phyloP scores from a whole-genome alignment of 2,329 filamentous ascomycete genomes.

The Aureobasidium sp. region DNA sequence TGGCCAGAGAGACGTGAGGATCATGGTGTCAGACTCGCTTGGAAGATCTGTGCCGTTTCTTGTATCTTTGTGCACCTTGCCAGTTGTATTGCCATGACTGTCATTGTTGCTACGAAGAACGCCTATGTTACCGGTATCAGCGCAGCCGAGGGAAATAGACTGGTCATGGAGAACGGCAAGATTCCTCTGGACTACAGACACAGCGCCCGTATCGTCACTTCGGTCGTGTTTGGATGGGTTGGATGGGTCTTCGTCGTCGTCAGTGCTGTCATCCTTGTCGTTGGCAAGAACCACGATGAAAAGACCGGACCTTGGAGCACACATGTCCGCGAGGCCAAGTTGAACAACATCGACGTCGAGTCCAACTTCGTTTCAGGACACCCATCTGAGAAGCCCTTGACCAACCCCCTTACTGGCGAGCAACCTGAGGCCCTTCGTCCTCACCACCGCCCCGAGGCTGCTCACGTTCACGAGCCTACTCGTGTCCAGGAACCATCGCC shows the following conservation, averaged over 20 bases:
- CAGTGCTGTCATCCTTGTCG: slow-evolving; percentile 32
- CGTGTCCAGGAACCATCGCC: not conserved
- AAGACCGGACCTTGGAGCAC: slow-evolving; percentile 30
- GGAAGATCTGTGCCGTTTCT: slow-evolving; percentile 44
- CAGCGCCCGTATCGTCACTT: slow-evolving; percentile 43
- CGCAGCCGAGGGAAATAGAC: slow-evolving; percentile 20
- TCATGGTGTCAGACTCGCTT: slow-evolving; percentile 41
- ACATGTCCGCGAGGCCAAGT: slow-evolving; percentile 22
- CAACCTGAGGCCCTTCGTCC: not conserved
- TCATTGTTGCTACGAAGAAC: slow-evolving; percentile 40
- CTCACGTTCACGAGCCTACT: not conserved
- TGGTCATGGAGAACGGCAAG: slow-evolving; percentile 24
- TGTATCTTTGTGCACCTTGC: slow-evolving; percentile 40
- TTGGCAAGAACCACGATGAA: slow-evolving; percentile 31
- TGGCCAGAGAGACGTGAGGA: slow-evolving; percentile 49
- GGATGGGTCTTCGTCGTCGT: slow-evolving; percentile 31
- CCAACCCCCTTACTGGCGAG: slow-evolving; percentile 6
- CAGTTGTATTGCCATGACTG: slow-evolving; percentile 42
- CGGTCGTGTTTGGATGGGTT: slow-evolving; percentile 46
- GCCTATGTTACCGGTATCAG: slow-evolving; percentile 38
- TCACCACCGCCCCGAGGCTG: not conserved
- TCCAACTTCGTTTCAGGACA: slow-evolving; percentile 7
- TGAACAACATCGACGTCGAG: slow-evolving; percentile 4
- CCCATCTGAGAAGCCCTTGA: slow-evolving; percentile 2
- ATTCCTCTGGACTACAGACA: slow-evolving; percentile 38